Evolutionary conservation across 495 filamentous ascomycete genomes (phyloP), one percentile per base, ranked within the genome.

Genomic region (Xylaria curta): DNA sequence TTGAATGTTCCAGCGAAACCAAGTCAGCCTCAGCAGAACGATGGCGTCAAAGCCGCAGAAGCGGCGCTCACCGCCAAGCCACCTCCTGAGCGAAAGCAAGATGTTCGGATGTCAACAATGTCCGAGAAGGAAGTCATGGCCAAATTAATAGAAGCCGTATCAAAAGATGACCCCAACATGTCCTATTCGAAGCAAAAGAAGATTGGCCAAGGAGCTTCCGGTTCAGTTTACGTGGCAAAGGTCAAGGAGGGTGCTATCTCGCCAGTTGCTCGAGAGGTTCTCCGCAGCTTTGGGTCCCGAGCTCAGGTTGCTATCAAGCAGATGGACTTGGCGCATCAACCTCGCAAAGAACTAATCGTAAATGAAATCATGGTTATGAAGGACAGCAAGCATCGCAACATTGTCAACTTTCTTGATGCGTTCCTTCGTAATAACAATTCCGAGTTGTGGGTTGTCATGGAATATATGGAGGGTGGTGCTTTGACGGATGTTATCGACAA

Each of bases 341-440:
- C 96, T 54, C 87, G 96, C 31, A 99, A 99, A 88, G 96, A 99
- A 85, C 84, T 99, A 76, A 99, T 99, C 78, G 96, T 99, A 49
- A 99, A 99, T 79, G 96, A 99, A 76, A 99, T 99, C 76, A 93
- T 98, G 82, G 96, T 99, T 65, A 99, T 99, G 96, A 97, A 98
- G 84, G 97, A 98, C 82, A 97, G 93, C 85, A 93, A 94, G 78
- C 95, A 98, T 80, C 89, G 93, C 28, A 99, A 99, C 81, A 98
- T 99, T 82, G 96, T 99, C 84, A 99, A 99, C 82, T 99, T 97
- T 85, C 85, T 99, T 36, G 96, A 99, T 78, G 95, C 96, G 0
- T 99, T 98, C 87, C 84, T 99, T 76, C 92, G 95, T 74, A 96
- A 97, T 76, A 93, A 93, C 76, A 94, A 92, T 80, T 89, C 91